Evolutionary conservation across 129 eudicot species (phyloP), one percentile per base, ranked within the genome.

Genomic region (Smallanthus sonchifolius): DNA sequence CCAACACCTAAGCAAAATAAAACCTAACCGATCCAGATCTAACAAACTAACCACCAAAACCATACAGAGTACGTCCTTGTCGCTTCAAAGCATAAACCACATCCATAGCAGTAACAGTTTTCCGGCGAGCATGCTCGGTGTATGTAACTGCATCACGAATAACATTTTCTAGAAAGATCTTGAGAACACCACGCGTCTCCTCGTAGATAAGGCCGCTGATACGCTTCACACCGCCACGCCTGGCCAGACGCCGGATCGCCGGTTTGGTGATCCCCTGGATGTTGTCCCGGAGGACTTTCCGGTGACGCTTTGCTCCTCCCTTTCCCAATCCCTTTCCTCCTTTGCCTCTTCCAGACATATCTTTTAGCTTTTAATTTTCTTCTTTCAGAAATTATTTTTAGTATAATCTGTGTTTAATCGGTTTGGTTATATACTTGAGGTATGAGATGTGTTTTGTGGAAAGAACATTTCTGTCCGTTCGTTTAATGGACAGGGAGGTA

Each of bases 291-390:
- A 70, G 64, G 17, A 70, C 75, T 19, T 70, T 70, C 9, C 75
- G 75, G 34, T 70, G 75, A 34, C 75, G 75, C 4, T 70, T 70
- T n/a, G 75, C 64, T 70, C 75, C 75, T 10, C 75, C 75, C 42
- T 70, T 49, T 13, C 73, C 73, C 5, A 67, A 47, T 6, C 73
- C 73, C 38, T 67, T 67, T 2, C 75, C 75, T 34, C 75, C 75
- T 24, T 70, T 70, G n/a, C 75, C 62, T 51, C 62, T 51, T 10
- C 75, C 75, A 1, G 62, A 70, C 75, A 70, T 70, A 0, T 65
- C 7, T 65, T 11, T 64, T 10, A 0, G 48, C 13, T 3, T 63
- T 15, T 37, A 2, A 4, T 6, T 3, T 6, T 40, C 45, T 32
- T 6, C 1, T 10, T 5, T 15, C 38, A 37, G 10, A 6, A 10